Base-by-base conservation (phyloP, 345 rosid species). In the Clausena lansium region DNA sequence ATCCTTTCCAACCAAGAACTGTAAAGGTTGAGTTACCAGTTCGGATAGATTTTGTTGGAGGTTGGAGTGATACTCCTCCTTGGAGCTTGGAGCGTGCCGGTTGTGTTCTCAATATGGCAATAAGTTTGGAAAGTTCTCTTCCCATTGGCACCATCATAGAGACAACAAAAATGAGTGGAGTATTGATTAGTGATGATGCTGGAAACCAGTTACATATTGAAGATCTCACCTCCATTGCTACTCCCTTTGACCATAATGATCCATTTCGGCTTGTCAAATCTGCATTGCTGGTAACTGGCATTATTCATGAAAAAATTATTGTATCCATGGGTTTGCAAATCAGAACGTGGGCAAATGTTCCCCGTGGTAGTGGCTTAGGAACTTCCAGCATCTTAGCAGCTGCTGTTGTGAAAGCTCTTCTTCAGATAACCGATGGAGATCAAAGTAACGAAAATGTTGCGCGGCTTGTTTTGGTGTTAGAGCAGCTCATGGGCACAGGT, bases 1-100 rank as follows among this genome's bases (percentile, higher is more conserved):
- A 41, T 54, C 68, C 80, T 35, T 89, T 88, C 79, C 78, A 79
- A 13, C 80, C 88, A 24, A 88, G 86, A 82, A 88, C 67, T 70
- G 86, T 88, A 60, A 91, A 88, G 78, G 90, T 92, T 27, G 97
- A 92, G 82, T 87, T 96, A 81, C 99, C 97, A 19, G 97, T 96
- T 78, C 95, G 97, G 20, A 91, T 96, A 74, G 97, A 96, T 81
- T 94, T 96, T 88, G 98, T 88, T 58, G 99, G 99, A 61, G 97
- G 99, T 67, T 96, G 98, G 99, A 96, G 98, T 74, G 99, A 93
- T 74, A 95, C 99, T 81, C 99, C 99, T 79, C 99, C 98, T 61
- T 93, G 98, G 97, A 93, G 98, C 84, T 81, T 94, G 83, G 98
- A 96, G 87, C 97, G 99, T 70, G 90, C 95, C 65, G 98, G 98